Conservation (phyloP, 352 stramenopile genomes). For the Globisporangium cederbergense region DNA sequence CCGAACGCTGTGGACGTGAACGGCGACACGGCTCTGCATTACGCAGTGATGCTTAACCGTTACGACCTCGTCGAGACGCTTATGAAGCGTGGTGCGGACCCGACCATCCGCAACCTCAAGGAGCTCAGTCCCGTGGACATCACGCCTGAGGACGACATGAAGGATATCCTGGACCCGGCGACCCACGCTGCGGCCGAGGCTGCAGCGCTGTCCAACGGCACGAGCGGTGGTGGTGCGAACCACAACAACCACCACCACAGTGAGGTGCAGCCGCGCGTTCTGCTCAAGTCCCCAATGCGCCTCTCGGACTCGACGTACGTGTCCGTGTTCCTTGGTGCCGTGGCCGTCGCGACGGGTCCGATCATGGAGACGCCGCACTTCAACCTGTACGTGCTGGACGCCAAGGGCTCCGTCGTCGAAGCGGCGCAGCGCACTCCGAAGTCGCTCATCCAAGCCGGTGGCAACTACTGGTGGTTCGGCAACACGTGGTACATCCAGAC, state of each 20-base stretch:
- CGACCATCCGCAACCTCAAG: constrained; percentile 70
- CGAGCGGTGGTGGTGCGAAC: constrained; percentile 8
- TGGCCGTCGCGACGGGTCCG: constrained; percentile 75
- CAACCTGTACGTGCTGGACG: constrained; percentile 83
- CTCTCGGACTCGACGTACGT: constrained; percentile 82
- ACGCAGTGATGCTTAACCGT: constrained; percentile 76
- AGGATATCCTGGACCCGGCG: constrained; percentile 65
- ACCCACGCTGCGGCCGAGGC: constrained; percentile 36
- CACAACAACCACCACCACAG: constrained; percentile 20
- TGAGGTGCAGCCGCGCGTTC: constrained; percentile 18
- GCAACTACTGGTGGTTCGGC: constrained; percentile 89
- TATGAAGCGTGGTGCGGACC: constrained; percentile 82
- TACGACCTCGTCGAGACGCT: constrained; percentile 83
- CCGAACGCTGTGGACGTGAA: constrained; percentile 73
- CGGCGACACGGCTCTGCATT: constrained; percentile 85
- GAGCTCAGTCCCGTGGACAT: constrained; percentile 66
- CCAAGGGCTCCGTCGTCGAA: constrained; percentile 66
- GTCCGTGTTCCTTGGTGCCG: constrained; percentile 78
- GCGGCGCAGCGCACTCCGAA: constrained; percentile 75
- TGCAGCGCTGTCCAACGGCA: constrained; percentile 21
- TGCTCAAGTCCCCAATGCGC: constrained; percentile 50
- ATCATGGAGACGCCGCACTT: constrained; percentile 89
- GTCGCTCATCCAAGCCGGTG: constrained; percentile 81
- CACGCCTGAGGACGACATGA: constrained; percentile 73
- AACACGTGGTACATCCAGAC: constrained; percentile 88